Evolutionary conservation across 1,284 basidiomycete genomes (phyloP).

Genomic region (Omphalotus olearius): DNA sequence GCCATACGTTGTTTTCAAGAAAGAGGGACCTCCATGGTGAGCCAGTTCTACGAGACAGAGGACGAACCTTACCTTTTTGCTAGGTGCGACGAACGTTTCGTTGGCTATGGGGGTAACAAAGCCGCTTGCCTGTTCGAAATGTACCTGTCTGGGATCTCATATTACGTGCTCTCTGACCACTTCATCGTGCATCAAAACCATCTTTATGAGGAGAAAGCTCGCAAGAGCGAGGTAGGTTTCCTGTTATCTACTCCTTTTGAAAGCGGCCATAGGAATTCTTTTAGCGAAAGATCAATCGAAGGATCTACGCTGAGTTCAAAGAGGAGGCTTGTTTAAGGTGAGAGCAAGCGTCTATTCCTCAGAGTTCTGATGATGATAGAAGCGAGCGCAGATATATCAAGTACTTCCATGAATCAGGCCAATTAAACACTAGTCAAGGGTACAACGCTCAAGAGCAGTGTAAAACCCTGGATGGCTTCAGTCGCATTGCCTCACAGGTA

Average conservation of each 20-base stretch:
- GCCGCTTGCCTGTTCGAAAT: slow-evolving; percentile 49
- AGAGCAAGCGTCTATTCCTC: slow-evolving; percentile 7
- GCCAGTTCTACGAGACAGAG: slow-evolving; percentile 15
- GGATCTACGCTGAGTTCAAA: slow-evolving; percentile 72
- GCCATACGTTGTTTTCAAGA: slow-evolving; percentile 78
- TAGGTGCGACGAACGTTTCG: slow-evolving; percentile 84
- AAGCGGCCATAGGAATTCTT: slow-evolving; percentile 4
- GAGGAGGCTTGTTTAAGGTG: slow-evolving; percentile 71
- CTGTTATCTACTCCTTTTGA: not conserved
- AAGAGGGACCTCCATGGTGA: slow-evolving; percentile 70
- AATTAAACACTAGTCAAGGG: slow-evolving; percentile 44
- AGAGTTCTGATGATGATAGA: not conserved
- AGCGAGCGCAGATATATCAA: slow-evolving; percentile 43
- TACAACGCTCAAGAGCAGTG: slow-evolving; percentile 60
- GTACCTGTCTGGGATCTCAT: slow-evolving; percentile 58
- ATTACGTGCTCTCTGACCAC: slow-evolving; percentile 79
- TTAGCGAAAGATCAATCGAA: slow-evolving; percentile 72
- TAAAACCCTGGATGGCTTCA: slow-evolving; percentile 55
- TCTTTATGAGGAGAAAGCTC: slow-evolving; percentile 68
- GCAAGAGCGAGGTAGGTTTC: slow-evolving; percentile 56
- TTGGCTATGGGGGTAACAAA: slow-evolving; percentile 73
- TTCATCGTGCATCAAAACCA: slow-evolving; percentile 86
- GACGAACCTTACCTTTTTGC: slow-evolving; percentile 6
- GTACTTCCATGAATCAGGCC: slow-evolving; percentile 43
- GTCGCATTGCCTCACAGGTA: slow-evolving; percentile 37